These are phyloP conservation scores for Syzygium aqueum DNA, from an alignment of 345 rosid genomes.

Conservation along the genomic window DNA sequence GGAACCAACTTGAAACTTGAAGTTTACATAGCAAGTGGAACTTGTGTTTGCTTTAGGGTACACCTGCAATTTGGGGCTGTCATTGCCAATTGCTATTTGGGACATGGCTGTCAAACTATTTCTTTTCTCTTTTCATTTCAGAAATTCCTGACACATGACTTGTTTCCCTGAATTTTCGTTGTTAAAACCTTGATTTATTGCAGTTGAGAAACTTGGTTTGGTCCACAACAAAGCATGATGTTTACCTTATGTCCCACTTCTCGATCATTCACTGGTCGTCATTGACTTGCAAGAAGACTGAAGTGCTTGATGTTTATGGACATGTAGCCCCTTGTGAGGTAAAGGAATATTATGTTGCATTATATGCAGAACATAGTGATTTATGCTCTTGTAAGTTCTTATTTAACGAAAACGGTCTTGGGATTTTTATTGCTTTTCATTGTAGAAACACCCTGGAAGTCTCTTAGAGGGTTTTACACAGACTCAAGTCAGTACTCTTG, in stretches of 20 bases:
- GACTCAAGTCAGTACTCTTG: slow-evolving; percentile 51
- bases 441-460: slow-evolving; percentile 49
- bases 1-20: neutral
- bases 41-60: neutral
- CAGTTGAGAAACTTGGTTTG: slow-evolving; percentile 56
- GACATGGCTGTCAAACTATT: neutral
- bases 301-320: slow-evolving; percentile 49
- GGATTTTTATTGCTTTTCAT: neutral
- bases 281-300: slow-evolving; percentile 34
- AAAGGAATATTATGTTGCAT: neutral
- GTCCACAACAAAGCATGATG: slow-evolving; percentile 55
- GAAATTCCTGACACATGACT: neutral
- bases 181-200: neutral
- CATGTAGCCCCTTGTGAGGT: slow-evolving; percentile 51
- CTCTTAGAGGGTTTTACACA: slow-evolving; percentile 48
- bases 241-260: slow-evolving; percentile 48
- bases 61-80: neutral
- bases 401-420: neutral
- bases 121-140: neutral
- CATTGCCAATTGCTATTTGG: neutral
- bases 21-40: neutral
- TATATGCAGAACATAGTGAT: neutral
- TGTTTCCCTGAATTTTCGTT: neutral
- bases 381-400: neutral
- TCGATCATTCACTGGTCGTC: slow-evolving; percentile 54